Conservation (phyloP, 805 yeast species). For the Yarrowia alimentaria region DNA sequence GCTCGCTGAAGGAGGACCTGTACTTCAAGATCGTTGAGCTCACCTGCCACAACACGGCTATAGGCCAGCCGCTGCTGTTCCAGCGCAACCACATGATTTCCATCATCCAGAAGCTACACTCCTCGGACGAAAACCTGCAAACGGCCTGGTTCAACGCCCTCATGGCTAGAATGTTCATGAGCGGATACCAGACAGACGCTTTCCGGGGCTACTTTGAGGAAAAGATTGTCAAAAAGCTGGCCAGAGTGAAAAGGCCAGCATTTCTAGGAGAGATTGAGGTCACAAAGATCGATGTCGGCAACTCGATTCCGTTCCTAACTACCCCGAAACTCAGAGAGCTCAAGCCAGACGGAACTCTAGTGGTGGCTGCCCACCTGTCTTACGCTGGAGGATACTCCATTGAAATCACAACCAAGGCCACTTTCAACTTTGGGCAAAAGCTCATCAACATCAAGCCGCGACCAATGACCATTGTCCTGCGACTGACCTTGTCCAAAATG, state of each 20-base stretch:
- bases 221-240: slow-evolving; percentile 67
- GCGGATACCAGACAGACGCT: slow-evolving; percentile 67
- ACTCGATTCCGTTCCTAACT: slow-evolving; percentile 74
- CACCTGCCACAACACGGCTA: slow-evolving; percentile 45
- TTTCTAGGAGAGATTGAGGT: slow-evolving; percentile 81
- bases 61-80: slow-evolving; percentile 48
- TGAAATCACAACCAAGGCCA: slow-evolving; percentile 77
- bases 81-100: slow-evolving; percentile 68
- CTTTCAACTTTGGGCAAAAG: slow-evolving; percentile 69
- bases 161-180: slow-evolving; percentile 75
- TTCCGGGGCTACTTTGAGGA: slow-evolving; percentile 57
- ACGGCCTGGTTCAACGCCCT: slow-evolving; percentile 91
- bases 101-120: slow-evolving; percentile 71
- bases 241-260: slow-evolving; percentile 80
- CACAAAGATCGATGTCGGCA: slow-evolving; percentile 69
- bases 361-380: slow-evolving; percentile 57
- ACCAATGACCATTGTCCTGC: slow-evolving; percentile 71
- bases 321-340: slow-evolving; percentile 66
- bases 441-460: slow-evolving; percentile 52
- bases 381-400: slow-evolving; percentile 77
- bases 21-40: slow-evolving; percentile 68
- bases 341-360: slow-evolving; percentile 75
- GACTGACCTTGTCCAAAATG: slow-evolving; percentile 63
- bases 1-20: slow-evolving; percentile 88
- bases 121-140: slow-evolving; percentile 77